phyloP scores from a whole-genome alignment of 2,329 filamentous ascomycete genomes.

The Scedosporium dehoogii region DNA sequence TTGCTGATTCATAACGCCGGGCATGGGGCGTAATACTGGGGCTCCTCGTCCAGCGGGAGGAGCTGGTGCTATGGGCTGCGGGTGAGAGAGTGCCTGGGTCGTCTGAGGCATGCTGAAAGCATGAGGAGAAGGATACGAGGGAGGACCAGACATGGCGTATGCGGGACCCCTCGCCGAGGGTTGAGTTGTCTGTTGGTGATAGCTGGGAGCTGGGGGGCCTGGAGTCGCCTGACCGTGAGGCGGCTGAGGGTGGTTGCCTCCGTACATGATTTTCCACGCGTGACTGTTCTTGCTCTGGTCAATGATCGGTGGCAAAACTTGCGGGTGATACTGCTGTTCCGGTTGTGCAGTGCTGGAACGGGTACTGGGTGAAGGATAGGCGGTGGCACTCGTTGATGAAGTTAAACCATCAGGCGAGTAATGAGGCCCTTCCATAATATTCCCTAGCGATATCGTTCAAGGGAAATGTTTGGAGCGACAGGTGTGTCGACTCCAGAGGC shows the following conservation, averaged over 20 bases:
- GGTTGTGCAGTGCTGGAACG: conserved; percentile 5
- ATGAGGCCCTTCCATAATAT: conserved; percentile 44
- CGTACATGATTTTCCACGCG: conserved; percentile 42
- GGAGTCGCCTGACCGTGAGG: conserved; percentile 54
- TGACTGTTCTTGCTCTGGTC: conserved; percentile 26
- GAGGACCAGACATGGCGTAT: conserved; percentile 33
- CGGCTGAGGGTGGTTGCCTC: conserved; percentile 47
- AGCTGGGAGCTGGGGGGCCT: conserved; percentile 48
- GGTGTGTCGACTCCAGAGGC: not conserved
- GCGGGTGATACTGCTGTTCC: conserved; percentile 1
- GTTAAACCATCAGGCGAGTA: conserved; percentile 44
- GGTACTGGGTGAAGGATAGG: conserved; percentile 7
- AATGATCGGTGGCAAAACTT: conserved; percentile 8
- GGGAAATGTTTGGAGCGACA: not conserved
- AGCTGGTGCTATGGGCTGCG: conserved; percentile 67
- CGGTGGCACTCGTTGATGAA: conserved; percentile 3
- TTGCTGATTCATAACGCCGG: conserved; percentile 51
- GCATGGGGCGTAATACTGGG: conserved; percentile 59
- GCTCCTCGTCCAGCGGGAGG: conserved; percentile 47
- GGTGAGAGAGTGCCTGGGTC: conserved; percentile 57
- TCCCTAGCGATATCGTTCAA: not conserved
- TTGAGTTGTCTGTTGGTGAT: conserved; percentile 40
- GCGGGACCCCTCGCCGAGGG: conserved; percentile 36
- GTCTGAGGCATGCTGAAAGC: conserved; percentile 54
- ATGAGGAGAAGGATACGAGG: conserved; percentile 43